Evolutionary conservation across 768 basidiomycete species (phyloP).

Genomic region (Xerocomellus dryophilus): DNA sequence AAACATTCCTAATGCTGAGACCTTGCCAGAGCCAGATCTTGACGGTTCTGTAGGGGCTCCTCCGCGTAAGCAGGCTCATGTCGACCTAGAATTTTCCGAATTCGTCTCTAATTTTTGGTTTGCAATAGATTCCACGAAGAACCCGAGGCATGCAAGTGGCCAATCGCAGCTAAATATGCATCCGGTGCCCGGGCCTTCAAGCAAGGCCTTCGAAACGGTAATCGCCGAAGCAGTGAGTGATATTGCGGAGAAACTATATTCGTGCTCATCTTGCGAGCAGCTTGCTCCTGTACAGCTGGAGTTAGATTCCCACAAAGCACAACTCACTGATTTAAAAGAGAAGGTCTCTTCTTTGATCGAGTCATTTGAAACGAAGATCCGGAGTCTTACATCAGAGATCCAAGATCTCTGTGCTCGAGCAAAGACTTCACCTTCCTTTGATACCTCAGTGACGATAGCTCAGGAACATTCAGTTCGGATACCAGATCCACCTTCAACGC

Average conservation of each 20-base stretch:
- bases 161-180: constrained; percentile 7
- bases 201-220: constrained; percentile 13
- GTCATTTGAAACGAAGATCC: constrained; percentile 38
- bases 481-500: constrained; percentile 33
- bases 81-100: background rate
- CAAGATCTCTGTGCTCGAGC: constrained; percentile 28
- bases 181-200: constrained; percentile 2
- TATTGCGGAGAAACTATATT: background rate
- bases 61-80: constrained; percentile 14
- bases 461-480: constrained; percentile 21
- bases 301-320: constrained; percentile 44
- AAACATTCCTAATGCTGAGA: constrained; percentile 10
- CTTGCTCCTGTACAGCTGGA: constrained; percentile 52
- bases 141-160: background rate
- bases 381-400: constrained; percentile 35
- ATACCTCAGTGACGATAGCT: constrained; percentile 4
- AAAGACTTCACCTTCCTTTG: constrained; percentile 8
- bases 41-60: constrained; percentile 9
- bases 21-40: constrained; percentile 25
- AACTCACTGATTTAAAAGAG: constrained; percentile 37
- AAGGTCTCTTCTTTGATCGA: constrained; percentile 30
- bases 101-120: background rate
- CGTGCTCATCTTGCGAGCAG: constrained; percentile 29
- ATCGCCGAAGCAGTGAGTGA: constrained; percentile 33
- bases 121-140: constrained; percentile 7